A percentile compares a stretch with the other conserved stretches of the same genome.
phyloP scores from a whole-genome alignment of 208 protist genomes.

The Phytomonas francai region DNA sequence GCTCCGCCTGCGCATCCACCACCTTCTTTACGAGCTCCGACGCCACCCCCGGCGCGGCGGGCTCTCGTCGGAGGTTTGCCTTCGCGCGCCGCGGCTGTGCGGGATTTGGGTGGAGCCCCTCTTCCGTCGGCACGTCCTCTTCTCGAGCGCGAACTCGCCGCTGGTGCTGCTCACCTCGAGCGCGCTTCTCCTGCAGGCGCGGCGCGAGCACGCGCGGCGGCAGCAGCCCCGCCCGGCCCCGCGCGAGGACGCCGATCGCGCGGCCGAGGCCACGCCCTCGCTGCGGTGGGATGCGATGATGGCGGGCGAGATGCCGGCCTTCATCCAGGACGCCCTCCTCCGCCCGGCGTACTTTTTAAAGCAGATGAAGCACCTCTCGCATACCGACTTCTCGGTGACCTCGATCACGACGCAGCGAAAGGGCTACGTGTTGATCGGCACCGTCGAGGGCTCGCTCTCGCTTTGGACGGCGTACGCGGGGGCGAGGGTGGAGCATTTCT shows the following conservation, averaged over 20 bases:
- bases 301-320: conserved; percentile 39
- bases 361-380: conserved; percentile 24
- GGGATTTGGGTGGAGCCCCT: conserved; percentile 60
- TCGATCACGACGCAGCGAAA: conserved; percentile 50
- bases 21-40: background rate
- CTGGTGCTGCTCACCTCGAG: conserved; percentile 45
- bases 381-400: conserved; percentile 27
- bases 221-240: conserved; percentile 3
- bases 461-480: conserved; percentile 65
- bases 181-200: conserved; percentile 51
- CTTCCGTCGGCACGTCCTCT: conserved; percentile 50
- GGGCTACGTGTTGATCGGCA: conserved; percentile 57
- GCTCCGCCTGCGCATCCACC: conserved; percentile 1
- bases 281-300: conserved; percentile 55
- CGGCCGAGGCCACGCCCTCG: background rate
- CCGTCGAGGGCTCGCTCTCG: conserved; percentile 51
- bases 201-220: conserved; percentile 49
- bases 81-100: conserved; percentile 28
- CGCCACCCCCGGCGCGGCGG: background rate
- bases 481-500: conserved; percentile 57
- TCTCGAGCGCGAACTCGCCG: conserved; percentile 46
- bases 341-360: conserved; percentile 27
- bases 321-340: conserved; percentile 33
- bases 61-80: background rate
- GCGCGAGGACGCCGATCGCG: background rate